Conservation (phyloP, 2,329 filamentous ascomycete genomes). For the Fusarium annulatum region DNA sequence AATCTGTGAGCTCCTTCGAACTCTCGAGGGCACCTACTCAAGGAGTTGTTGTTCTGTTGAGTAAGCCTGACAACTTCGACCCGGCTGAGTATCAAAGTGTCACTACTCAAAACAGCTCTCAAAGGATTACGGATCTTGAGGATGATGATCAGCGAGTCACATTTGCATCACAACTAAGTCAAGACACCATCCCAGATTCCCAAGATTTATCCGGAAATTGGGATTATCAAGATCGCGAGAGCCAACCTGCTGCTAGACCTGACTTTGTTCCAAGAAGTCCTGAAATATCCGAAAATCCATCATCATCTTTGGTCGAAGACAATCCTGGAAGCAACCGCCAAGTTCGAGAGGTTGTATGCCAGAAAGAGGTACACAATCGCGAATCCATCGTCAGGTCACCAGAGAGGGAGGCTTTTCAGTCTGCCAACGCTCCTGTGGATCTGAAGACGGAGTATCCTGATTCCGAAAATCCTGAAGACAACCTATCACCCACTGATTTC, state of each 20-base stretch:
- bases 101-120: constrained; percentile 45
- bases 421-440: background rate
- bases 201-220: constrained; percentile 51
- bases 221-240: constrained; percentile 22
- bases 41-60: constrained; percentile 47
- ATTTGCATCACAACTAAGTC: constrained; percentile 48
- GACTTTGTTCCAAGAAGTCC: constrained; percentile 3
- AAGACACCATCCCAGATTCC: constrained; percentile 58
- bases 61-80: constrained; percentile 49
- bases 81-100: constrained; percentile 51
- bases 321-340: background rate
- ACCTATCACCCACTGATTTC: background rate
- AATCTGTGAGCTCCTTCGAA: constrained; percentile 23
- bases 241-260: background rate
- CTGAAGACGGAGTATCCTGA: background rate
- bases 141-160: constrained; percentile 48
- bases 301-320: background rate
- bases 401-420: background rate
- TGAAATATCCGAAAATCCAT: background rate
- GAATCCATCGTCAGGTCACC: background rate
- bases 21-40: constrained; percentile 15
- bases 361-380: background rate
- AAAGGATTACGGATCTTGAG: constrained; percentile 50
- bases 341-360: background rate
- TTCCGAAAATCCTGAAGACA: background rate